phyloP scores from a whole-genome alignment of 1,284 basidiomycete species.

The Porodaedalea pini region DNA sequence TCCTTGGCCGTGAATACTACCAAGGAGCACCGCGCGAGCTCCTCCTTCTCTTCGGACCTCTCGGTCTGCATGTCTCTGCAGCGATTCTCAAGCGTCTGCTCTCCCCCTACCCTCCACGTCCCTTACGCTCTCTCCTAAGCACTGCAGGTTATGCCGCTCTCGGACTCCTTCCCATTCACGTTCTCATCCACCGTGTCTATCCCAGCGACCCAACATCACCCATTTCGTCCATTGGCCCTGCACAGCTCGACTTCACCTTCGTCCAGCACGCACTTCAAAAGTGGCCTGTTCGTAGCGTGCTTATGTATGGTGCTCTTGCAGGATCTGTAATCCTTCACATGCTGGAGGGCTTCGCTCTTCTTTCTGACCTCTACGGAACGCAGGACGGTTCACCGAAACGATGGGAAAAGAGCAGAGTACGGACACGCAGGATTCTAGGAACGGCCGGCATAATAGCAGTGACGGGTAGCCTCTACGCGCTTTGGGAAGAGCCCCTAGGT shows the following conservation, averaged over 20 bases:
- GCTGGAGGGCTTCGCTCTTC: conserved; percentile 51
- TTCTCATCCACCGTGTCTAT: conserved; percentile 53
- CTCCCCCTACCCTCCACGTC: conserved; percentile 27
- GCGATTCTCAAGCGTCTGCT: conserved; percentile 55
- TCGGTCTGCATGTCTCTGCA: conserved; percentile 54
- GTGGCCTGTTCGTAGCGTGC: conserved; percentile 59
- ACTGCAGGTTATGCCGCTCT: conserved; percentile 53
- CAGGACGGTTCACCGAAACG: conserved; percentile 23
- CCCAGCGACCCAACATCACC: conserved; percentile 44
- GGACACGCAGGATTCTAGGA: conserved; percentile 33
- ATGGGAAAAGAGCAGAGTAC: conserved; percentile 25
- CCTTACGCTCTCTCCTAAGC: conserved; percentile 41
- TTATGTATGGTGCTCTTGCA: conserved; percentile 58
- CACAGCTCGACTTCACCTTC: conserved; percentile 72
- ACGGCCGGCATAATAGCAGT: conserved; percentile 44
- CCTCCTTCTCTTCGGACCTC: conserved; percentile 57
- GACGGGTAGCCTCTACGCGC: conserved; percentile 47
- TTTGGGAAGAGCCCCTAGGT: conserved; percentile 52
- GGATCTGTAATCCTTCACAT: conserved; percentile 50
- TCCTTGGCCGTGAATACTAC: conserved; percentile 76
- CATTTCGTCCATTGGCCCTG: conserved; percentile 57
- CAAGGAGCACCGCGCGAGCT: conserved; percentile 63
- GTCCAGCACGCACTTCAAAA: conserved; percentile 59
- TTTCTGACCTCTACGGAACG: conserved; percentile 47
- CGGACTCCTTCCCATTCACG: conserved; percentile 59